Percentiles rank a stretch among this genome's conserved stretches.
phyloP scores from a whole-genome alignment of 2,329 filamentous ascomycete species.

The Verticillium tricorpus region DNA sequence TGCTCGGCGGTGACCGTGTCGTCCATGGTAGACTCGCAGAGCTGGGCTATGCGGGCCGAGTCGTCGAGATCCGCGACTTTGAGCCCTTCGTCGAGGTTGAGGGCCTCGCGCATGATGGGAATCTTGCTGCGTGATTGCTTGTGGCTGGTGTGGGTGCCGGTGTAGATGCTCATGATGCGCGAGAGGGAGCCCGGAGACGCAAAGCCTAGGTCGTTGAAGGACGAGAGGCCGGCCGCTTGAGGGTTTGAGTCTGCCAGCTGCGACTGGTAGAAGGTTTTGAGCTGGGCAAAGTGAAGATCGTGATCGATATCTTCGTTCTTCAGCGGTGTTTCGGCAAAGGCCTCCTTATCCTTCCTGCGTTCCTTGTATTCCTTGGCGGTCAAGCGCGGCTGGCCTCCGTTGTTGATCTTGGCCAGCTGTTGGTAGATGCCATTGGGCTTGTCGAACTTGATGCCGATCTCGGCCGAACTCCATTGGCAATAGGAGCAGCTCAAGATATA shows the following conservation, averaged over 20 bases:
- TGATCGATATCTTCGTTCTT: conserved; percentile 48
- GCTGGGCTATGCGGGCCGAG: conserved; percentile 51
- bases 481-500: conserved; percentile 84
- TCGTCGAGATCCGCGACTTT: conserved; percentile 60
- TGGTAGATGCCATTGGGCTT: conserved; percentile 80
- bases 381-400: conserved; percentile 49
- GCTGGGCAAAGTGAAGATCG: conserved; percentile 67
- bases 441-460: conserved; percentile 86
- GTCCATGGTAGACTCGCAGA: conserved; percentile 59
- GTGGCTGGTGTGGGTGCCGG: conserved; percentile 60
- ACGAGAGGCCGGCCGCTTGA: conserved; percentile 39
- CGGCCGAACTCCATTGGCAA: conserved; percentile 87
- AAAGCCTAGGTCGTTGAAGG: conserved; percentile 50
- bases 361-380: conserved; percentile 48
- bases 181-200: conserved; percentile 77
- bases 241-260: conserved; percentile 64
- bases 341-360: conserved; percentile 41
- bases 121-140: conserved; percentile 61
- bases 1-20: conserved; percentile 51
- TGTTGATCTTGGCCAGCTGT: conserved; percentile 70
- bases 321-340: conserved; percentile 32
- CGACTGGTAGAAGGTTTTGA: conserved; percentile 76
- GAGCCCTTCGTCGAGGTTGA: conserved; percentile 66
- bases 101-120: conserved; percentile 69
- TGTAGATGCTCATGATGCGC: conserved; percentile 90